Percentiles rank a stretch among this genome's conserved stretches.
These are phyloP conservation scores for Pseudogymnoascus pannorum DNA, from an alignment of 2,329 filamentous ascomycete species.

Conservation along the genomic window DNA sequence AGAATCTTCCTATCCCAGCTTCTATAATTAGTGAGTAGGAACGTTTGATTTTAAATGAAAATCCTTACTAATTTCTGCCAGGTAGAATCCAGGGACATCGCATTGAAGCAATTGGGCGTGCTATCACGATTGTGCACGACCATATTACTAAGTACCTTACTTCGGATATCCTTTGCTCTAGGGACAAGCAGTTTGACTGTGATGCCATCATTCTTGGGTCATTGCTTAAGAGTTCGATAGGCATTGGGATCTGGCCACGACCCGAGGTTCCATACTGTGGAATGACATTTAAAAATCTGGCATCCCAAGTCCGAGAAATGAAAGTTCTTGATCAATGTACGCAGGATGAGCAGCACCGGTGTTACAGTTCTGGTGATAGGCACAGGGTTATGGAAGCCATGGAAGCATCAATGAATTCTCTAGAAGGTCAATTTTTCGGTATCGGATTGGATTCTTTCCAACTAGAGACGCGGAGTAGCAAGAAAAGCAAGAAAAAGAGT, in stretches of 20 bases:
- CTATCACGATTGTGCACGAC: background rate
- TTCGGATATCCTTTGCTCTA: background rate
- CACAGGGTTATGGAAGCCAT: constrained; percentile 20
- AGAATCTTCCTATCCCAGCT: too few species aligned
- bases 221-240: constrained; percentile 19
- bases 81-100: background rate
- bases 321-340: constrained; percentile 18
- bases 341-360: constrained; percentile 16
- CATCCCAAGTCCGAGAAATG: constrained; percentile 17
- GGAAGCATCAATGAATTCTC: constrained; percentile 14
- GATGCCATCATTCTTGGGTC: constrained; percentile 23
- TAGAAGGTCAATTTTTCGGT: constrained; percentile 16
- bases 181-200: constrained; percentile 12
- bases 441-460: constrained; percentile 11
- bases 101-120: background rate
- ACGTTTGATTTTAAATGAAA: too few species aligned
- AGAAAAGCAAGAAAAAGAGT: background rate
- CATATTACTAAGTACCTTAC: background rate
- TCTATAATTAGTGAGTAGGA: too few species aligned
- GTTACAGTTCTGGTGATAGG: constrained; percentile 18
- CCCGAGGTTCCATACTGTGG: constrained; percentile 18
- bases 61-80: background rate
- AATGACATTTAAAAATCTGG: constrained; percentile 18
- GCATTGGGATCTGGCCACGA: constrained; percentile 23
- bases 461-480: background rate